A percentile compares a stretch with the other conserved stretches of the same genome.
Conservation (phyloP, 148 eudicot genomes). For the Pharnaceum exiguum region DNA sequence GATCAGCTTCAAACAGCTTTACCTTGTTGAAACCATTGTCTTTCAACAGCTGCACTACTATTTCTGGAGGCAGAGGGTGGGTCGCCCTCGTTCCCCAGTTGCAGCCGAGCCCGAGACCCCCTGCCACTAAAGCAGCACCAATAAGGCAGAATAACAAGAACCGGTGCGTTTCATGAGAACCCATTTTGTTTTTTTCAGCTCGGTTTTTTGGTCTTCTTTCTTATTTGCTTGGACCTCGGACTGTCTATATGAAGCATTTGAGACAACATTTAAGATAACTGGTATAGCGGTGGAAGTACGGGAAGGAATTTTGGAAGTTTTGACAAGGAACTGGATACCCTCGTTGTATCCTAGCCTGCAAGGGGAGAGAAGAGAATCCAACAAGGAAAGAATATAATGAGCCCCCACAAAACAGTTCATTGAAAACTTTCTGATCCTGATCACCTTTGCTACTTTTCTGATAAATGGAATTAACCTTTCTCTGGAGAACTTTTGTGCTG, state of each 20-base stretch:
- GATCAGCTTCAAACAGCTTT: constrained; percentile 88
- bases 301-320: constrained; percentile 32
- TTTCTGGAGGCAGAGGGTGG: constrained; percentile 72
- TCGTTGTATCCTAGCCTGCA: constrained; percentile 16
- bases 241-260: constrained; percentile 11
- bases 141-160: constrained; percentile 21
- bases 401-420: not conserved
- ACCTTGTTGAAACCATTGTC: constrained; percentile 90
- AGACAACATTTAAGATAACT: constrained; percentile 5
- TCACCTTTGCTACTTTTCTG: not conserved
- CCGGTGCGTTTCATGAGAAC: not conserved
- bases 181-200: constrained; percentile 16
- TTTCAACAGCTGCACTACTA: constrained; percentile 67
- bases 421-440: not conserved
- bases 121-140: constrained; percentile 16
- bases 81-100: constrained; percentile 76
- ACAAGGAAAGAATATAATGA: constrained; percentile 36
- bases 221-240: not conserved
- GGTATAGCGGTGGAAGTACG: constrained; percentile 25
- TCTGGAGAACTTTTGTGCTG: not conserved
- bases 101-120: constrained; percentile 46
- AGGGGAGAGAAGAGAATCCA: constrained; percentile 18
- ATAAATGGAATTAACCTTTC: not conserved
- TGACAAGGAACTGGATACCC: constrained; percentile 36
- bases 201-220: not conserved